These are phyloP conservation scores for Botryotinia calthae DNA, from an alignment of 2,329 filamentous ascomycete genomes.

Conservation along the genomic window DNA sequence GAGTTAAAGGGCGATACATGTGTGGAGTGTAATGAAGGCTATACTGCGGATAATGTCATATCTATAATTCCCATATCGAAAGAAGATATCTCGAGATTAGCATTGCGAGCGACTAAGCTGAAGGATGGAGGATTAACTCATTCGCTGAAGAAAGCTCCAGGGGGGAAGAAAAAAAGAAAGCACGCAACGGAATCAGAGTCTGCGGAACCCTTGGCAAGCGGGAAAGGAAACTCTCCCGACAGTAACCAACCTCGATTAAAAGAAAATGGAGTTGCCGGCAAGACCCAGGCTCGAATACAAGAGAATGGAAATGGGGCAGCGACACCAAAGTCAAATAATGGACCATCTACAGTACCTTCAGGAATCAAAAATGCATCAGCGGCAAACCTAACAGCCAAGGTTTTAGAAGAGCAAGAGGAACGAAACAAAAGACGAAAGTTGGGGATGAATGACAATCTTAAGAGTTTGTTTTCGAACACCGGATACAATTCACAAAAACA, in stretches of 20 bases:
- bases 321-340: constrained; percentile 33
- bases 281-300: constrained; percentile 30
- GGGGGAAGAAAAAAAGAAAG: constrained; percentile 73
- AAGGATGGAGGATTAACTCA: constrained; percentile 74
- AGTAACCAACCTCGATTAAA: constrained; percentile 29
- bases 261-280: constrained; percentile 33
- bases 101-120: constrained; percentile 65
- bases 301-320: constrained; percentile 27
- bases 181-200: constrained; percentile 49
- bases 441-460: constrained; percentile 53
- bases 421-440: constrained; percentile 75
- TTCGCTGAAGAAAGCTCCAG: constrained; percentile 75
- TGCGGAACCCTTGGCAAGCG: neutral
- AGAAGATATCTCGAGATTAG: constrained; percentile 66
- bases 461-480: constrained; percentile 51
- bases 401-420: constrained; percentile 82
- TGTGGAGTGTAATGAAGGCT: constrained; percentile 72
- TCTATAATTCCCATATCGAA: constrained; percentile 71
- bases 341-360: constrained; percentile 36
- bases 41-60: constrained; percentile 74
- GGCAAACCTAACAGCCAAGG: constrained; percentile 79
- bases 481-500: constrained; percentile 43
- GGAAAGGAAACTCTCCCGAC: constrained; percentile 24
- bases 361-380: constrained; percentile 88
- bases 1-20: constrained; percentile 67